Conservation (phyloP, 225 moss, liverwort and hornwort species). For the Lunularia cruciata region DNA sequence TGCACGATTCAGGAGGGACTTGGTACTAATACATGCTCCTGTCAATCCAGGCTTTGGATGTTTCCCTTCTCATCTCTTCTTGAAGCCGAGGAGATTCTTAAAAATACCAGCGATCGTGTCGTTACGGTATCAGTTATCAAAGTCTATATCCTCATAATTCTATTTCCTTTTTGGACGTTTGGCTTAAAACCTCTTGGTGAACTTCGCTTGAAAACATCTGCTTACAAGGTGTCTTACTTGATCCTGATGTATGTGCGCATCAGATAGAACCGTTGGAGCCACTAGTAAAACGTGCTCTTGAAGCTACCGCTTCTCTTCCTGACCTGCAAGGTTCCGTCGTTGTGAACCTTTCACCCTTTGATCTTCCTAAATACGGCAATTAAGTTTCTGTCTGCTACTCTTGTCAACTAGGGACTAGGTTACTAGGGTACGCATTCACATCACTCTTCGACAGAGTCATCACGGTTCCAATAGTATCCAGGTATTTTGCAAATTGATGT, state of each 20-base stretch:
- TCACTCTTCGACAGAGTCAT: too few relatives aligned
- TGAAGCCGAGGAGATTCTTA: slow-evolving; percentile 68
- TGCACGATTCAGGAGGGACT: too few relatives aligned
- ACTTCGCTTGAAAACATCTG: too few relatives aligned
- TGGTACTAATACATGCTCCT: too few relatives aligned
- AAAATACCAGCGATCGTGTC: slow-evolving; percentile 46
- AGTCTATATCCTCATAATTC: too few relatives aligned
- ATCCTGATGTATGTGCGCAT: not conserved
- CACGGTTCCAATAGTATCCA: not conserved
- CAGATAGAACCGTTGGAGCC: slow-evolving; percentile 86
- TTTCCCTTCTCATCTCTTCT: slow-evolving; percentile 73
- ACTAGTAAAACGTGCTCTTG: slow-evolving; percentile 76
- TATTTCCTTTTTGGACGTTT: too few relatives aligned
- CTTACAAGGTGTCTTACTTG: not conserved
- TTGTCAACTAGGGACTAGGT: not conserved
- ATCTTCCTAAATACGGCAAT: not conserved
- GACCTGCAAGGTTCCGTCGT: slow-evolving; percentile 67
- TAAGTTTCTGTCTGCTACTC: not conserved
- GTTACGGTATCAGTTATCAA: slow-evolving; percentile 62
- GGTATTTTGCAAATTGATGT: not conserved
- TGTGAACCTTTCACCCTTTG: not conserved
- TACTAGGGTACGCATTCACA: too few relatives aligned
- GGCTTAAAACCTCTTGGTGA: too few relatives aligned
- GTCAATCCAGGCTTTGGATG: slow-evolving; percentile 83
- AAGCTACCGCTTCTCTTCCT: slow-evolving; percentile 74